phyloP scores from a whole-genome alignment of 495 filamentous ascomycete species.

The Aspergillus biplanus region DNA sequence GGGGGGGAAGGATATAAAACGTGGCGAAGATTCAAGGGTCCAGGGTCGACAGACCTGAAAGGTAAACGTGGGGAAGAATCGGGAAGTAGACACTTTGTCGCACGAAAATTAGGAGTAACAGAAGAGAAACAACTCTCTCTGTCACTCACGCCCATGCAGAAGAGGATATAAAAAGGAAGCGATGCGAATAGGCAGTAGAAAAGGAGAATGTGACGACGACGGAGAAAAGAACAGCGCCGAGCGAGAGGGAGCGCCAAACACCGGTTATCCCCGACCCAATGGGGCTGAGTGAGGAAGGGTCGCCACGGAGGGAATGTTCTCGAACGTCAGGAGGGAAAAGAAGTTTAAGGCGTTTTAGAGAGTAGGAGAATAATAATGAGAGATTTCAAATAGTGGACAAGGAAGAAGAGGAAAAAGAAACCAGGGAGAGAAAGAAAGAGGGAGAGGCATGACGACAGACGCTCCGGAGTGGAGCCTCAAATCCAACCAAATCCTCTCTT shows the following conservation, averaged over 20 bases:
- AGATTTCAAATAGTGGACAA: neutral
- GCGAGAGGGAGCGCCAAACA: slow-evolving; percentile 17
- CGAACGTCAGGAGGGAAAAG: slow-evolving; percentile 5
- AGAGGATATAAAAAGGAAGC: neutral
- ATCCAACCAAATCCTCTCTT: neutral
- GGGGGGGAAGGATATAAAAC: slow-evolving; percentile 22
- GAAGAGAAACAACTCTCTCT: slow-evolving; percentile 22
- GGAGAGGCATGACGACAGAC: slow-evolving; percentile 11
- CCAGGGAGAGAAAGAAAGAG: slow-evolving; percentile 10
- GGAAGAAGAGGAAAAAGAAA: slow-evolving; percentile 1
- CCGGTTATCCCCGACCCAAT: slow-evolving; percentile 29
- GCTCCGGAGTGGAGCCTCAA: slow-evolving; percentile 8
- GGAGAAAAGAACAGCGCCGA: slow-evolving; percentile 11
- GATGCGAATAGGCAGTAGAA: slow-evolving; percentile 14
- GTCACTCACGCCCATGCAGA: slow-evolving; percentile 28
- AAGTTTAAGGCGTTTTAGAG: neutral
- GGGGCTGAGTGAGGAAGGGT: slow-evolving; percentile 4
- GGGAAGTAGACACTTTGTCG: slow-evolving; percentile 31
- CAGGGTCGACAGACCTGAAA: slow-evolving; percentile 28
- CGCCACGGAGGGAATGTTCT: neutral
- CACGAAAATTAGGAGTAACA: slow-evolving; percentile 27
- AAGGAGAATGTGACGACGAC: slow-evolving; percentile 10
- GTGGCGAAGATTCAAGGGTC: slow-evolving; percentile 24
- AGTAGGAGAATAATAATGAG: slow-evolving; percentile 8
- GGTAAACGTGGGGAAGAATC: slow-evolving; percentile 20